Base-by-base conservation (phyloP, 345 rosid genomes). In the Pugionium cornutum region DNA sequence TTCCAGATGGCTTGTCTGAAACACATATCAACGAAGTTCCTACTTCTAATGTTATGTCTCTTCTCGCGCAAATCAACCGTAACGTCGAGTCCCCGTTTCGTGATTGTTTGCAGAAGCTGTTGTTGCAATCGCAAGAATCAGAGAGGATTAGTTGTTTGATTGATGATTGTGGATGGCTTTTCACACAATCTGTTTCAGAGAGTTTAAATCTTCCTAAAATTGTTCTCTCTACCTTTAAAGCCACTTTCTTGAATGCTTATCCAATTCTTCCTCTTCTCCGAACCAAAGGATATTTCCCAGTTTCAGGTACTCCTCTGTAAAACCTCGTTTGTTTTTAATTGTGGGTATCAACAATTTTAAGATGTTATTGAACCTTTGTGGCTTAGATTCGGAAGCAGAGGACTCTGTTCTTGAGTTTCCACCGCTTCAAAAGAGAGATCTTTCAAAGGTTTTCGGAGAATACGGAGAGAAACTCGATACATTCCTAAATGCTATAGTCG, bases 121-220 rank as follows among this genome's bases (percentile, higher is more conserved):
- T 70, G 62, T 7, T 46, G 2, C 36, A 67, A 27, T 67, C 64
- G 1, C 8, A 39, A 70, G 73, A 59, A 26, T 29, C 60, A 2
- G 67, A 67, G 50, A 66, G 7, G 62, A 28, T 73, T 26, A 30
- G 52, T 18, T 73, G 72, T 45, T 73, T 73, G 72, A 52, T 73
- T 1, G 72, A 73, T 59, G 76, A 73, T 37, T 73, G 67, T 53
- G 76, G 76, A 9, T 73, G 72, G 76, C 28, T 66, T 4, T 73
- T 73, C 7, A 73, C 76, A n/a, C 62, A 73, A 31, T 43, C 67
- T 31, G 76, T 73, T 5, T 28, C 76, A 25, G 76, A 73, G 56
- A 45, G 67, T 66, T 37, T 73, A 4, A 52, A 53, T 7, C 35
- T 73, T 9, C 67, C 72, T 0, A 66, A 72, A 43, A 18, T 73